Base-by-base conservation (phyloP, 2,329 filamentous ascomycete species). In the Microcyclosporella mali region DNA sequence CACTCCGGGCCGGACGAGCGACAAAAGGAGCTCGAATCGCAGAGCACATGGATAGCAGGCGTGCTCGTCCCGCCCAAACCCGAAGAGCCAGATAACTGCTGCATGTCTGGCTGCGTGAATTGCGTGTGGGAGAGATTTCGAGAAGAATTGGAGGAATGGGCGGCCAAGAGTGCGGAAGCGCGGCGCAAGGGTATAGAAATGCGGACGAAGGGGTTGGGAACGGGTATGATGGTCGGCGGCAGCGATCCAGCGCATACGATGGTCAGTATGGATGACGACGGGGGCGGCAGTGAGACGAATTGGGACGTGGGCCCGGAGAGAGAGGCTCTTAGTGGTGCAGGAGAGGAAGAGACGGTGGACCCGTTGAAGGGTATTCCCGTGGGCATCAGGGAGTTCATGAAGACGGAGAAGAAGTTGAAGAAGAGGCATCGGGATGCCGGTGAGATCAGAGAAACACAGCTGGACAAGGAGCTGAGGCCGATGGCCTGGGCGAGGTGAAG, bases 81-180 rank as follows among this genome's bases (percentile, higher is more conserved):
- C 1, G 75, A 80, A 36, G 90, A 98, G 66, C 92, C 92, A 3
- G 92, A 97, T 59, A 95, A 98, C 62, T 98, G 92, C 74, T 98
- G 92, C 68, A 98, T 98, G 92, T 92, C 86, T 60, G 92, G 92
- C 2, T 98, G 92, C 63, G 90, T 95, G 37, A 89, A 97, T 64
- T 98, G 92, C 65, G 92, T 97, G 2, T 97, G 89, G 89, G 89
- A 95, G 57, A 73, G 80, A 40, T 97, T 82, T 66, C 77, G 89
- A 7, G 90, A 98, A 53, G 92, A 97, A 40, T 75, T 97, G 67
- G 89, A 97, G 64, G 85, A 86, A 45, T 97, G 88, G 87, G 84
- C 82, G 3, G 69, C 71, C 11, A 76, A 80, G 45, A 78, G 75
- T 28, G 69, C 72, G 3, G 75, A 83, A 58, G 88, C 87, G 1